Evolutionary conservation across 2,329 filamentous ascomycete species (phyloP), one percentile per base, ranked within the genome.

Genomic region (Claviceps paspali): DNA sequence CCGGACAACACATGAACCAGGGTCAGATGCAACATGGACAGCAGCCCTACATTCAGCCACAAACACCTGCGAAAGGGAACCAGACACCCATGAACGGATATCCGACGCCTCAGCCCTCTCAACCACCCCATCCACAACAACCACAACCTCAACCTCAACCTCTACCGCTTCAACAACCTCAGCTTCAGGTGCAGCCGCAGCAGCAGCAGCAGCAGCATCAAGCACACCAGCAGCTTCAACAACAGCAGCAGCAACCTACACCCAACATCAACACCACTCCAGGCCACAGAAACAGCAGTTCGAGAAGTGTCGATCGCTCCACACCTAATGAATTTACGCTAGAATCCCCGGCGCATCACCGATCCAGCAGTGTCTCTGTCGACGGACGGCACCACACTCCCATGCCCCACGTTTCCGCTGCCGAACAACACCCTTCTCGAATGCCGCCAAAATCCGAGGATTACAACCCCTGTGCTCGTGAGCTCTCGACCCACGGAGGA

Each of bases 401-500:
- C 4, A 39, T 42, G 17, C 37, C 48, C 15, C 36, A 34, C 10
- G 29, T 47, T 10, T 27, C 47, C 14, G 41, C 31, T 23, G 36
- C 43, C 21, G 57, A 59, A 37, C 54, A 51, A 4, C 47, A 52
- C 5, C 52, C 58, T 45, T 51, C 54, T n/a, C 60, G 61, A 1
- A 55, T 64, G 21, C 53, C 57, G 1, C 56, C 57, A 1, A 62
- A 70, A 37, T 61, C 68, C 0, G 67, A 72, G 10, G 63, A 69
- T 33, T 74, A 77, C 43, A 61, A 62, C 24, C 72, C 73, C 0
- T 71, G 67, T 47, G 64, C 65, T 8, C 64, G 73, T 7, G 61
- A 69, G 35, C 47, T 73, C 27, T 67, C 69, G 29, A 68, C 70
- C 2, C 78, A 78, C 55, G 86, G 86, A 7, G 84, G 85, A 1